Evolutionary conservation across 2,329 filamentous ascomycete genomes (phyloP).

Genomic region (Aspergillus candidus): DNA sequence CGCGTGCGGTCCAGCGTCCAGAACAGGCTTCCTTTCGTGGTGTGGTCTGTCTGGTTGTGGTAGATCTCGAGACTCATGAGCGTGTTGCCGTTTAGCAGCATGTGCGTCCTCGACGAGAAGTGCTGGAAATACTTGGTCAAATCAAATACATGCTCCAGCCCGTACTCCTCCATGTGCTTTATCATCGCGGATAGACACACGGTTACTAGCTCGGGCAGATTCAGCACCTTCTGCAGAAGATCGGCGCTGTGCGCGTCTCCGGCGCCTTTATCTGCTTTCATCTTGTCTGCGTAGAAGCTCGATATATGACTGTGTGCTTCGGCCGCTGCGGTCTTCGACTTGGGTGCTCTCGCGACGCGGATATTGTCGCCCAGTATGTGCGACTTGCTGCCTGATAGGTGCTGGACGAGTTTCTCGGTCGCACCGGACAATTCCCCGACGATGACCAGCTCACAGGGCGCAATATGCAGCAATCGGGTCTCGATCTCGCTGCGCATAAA

Average conservation of each 20-base stretch:
- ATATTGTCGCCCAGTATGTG: constrained; percentile 91
- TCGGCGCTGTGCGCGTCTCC: constrained; percentile 54
- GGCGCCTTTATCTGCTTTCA: constrained; percentile 55
- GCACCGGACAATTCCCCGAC: constrained; percentile 85
- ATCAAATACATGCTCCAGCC: constrained; percentile 90
- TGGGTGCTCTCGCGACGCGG: constrained; percentile 72
- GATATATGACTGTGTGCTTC: constrained; percentile 85
- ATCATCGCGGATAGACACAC: constrained; percentile 97
- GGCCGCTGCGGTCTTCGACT: constrained; percentile 72
- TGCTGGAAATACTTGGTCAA: constrained; percentile 95
- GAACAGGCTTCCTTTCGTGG: constrained; percentile 80
- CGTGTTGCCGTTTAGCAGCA: constrained; percentile 93
- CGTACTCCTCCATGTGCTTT: constrained; percentile 82
- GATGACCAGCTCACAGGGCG: constrained; percentile 89
- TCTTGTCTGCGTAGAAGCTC: constrained; percentile 83
- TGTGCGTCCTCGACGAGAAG: constrained; percentile 88
- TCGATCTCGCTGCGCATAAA: constrained; percentile 98
- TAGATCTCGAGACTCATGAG: constrained; percentile 92
- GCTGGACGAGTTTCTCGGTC: constrained; percentile 84
- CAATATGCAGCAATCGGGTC: constrained; percentile 89
- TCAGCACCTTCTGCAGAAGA: constrained; percentile 78
- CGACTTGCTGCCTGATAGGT: constrained; percentile 80
- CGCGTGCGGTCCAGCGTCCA: constrained; percentile 92
- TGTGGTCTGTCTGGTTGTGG: constrained; percentile 84
- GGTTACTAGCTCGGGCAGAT: constrained; percentile 76